Evolutionary conservation across 176 grass and related monocot genomes (phyloP), one percentile per base, ranked within the genome.

Genomic region (Hyparrhenia diplandra): DNA sequence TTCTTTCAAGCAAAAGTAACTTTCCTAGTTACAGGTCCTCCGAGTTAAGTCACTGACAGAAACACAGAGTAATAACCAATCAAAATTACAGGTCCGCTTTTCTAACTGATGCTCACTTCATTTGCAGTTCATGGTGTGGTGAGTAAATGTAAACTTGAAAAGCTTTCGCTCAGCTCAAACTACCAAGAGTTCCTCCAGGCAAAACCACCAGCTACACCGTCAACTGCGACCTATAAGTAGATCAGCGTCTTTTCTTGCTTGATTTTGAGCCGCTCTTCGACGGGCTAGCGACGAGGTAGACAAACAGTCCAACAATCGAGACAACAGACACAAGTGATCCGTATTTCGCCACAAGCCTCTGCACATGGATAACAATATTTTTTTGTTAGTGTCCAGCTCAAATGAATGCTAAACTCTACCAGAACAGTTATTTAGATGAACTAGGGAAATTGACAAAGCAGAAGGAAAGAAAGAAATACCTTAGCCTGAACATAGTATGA

Each of bases 231-330:
- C 59, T 21, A 67, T 6, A 30, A 31, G 30, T 62, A 75, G 69
- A 77, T 98, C 83, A 98, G 6, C 95, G 90, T 75, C 88, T 89
- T 88, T 98, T 98, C 92, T 95, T 98, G 86, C 88, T 82, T 78
- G 77, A 37, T 77, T 98, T 94, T 11, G 67, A 42, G 24, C 67
- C 21, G n/a, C 74, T 39, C 79, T 95, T 98, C 0, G 92, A 93
- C 2, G 95, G 95, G 81, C 81, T 95, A 13, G 92, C 90, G 0
- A 98, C 65, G n/a, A 95, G 76, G 66, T 89, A 95, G 84, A 95
- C 77, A 37, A 98, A 98, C 6, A 63, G 6, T 46, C 49, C 90
- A 45, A 95, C 92, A 10, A 95, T 76, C 4, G 78, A 85, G 37
- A 98, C 82, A 32, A 93, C 95, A 0, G 92, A 95, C 40, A 91